phyloP scores from a whole-genome alignment of 2,329 filamentous ascomycete species.

The Fusarium sp. region DNA sequence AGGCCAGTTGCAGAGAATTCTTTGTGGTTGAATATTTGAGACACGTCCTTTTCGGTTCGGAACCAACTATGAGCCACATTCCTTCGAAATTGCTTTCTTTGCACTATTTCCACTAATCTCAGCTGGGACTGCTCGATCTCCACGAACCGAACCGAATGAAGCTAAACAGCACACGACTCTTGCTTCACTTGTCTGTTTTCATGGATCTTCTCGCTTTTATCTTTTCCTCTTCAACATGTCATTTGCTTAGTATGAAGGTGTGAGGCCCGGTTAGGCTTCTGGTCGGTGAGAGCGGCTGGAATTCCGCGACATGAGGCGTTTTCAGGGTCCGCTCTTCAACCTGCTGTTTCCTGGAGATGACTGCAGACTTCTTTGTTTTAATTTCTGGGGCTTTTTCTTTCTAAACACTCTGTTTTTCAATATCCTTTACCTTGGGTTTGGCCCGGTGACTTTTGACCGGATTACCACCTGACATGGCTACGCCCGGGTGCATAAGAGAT shows the following conservation, averaged over 20 bases:
- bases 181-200: conserved; percentile 26
- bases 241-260: conserved; percentile 43
- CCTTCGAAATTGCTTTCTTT: conserved; percentile 21
- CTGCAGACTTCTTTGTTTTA: conserved; percentile 19
- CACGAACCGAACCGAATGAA: conserved; percentile 8
- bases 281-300: conserved; percentile 58
- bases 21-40: conserved; percentile 4
- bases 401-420: conserved; percentile 23
- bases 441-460: conserved; percentile 19
- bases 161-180: conserved; percentile 26
- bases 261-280: conserved; percentile 51
- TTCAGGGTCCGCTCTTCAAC: conserved; percentile 28
- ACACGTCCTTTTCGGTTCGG: conserved; percentile 4
- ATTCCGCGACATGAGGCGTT: conserved; percentile 48
- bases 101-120: conserved; percentile 34
- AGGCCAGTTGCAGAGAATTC: conserved; percentile 24
- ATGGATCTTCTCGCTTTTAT: conserved; percentile 1
- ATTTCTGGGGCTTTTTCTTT: conserved; percentile 9
- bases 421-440: conserved; percentile 12
- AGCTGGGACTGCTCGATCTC: conserved; percentile 15
- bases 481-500: conserved; percentile 24
- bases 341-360: conserved; percentile 25
- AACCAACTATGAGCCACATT: not conserved
- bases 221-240: conserved; percentile 2
- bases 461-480: conserved; percentile 24